Percentiles rank a stretch among this genome's conserved stretches.
These are phyloP conservation scores for Halophytophthora polymorphica DNA, from an alignment of 352 stramenopile genomes.

Conservation along the genomic window DNA sequence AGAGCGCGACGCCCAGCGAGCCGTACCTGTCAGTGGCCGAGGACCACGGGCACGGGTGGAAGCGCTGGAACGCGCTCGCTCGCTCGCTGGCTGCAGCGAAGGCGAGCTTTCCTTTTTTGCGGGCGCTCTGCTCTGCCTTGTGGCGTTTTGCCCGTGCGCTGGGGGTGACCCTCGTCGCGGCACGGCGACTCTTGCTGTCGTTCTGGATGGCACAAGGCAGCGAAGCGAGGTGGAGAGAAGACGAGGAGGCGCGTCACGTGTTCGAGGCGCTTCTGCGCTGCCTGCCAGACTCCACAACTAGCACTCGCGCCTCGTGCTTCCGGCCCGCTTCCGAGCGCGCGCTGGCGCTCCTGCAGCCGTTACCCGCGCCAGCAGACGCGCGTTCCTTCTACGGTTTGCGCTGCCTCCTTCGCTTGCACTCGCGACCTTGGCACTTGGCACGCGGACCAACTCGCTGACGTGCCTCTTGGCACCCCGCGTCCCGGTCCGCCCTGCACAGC, in stretches of 20 bases:
- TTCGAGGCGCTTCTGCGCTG: too few species aligned
- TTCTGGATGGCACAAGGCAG: too few species aligned
- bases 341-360: too few species aligned
- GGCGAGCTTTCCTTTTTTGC: conserved; percentile 7
- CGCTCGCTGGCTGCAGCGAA: conserved; percentile 1
- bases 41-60: conserved; percentile 24
- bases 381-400: conserved; percentile 30
- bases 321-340: too few species aligned
- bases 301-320: too few species aligned
- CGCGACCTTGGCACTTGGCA: too few species aligned
- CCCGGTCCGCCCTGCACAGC: too few species aligned
- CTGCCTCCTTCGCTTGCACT: conserved; percentile 12
- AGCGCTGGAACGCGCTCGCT: conserved; percentile 5
- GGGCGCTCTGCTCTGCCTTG: not conserved
- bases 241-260: too few species aligned
- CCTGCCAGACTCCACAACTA: too few species aligned
- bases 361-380: conserved; percentile 22
- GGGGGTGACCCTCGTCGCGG: conserved; percentile 19
- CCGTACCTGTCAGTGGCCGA: conserved; percentile 27
- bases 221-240: too few species aligned
- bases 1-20: not conserved
- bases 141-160: not conserved
- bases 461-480: too few species aligned
- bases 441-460: too few species aligned
- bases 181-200: conserved; percentile 16